These are phyloP conservation scores for Xylaria arbuscula DNA, from an alignment of 2,329 filamentous ascomycete genomes.

Conservation along the genomic window DNA sequence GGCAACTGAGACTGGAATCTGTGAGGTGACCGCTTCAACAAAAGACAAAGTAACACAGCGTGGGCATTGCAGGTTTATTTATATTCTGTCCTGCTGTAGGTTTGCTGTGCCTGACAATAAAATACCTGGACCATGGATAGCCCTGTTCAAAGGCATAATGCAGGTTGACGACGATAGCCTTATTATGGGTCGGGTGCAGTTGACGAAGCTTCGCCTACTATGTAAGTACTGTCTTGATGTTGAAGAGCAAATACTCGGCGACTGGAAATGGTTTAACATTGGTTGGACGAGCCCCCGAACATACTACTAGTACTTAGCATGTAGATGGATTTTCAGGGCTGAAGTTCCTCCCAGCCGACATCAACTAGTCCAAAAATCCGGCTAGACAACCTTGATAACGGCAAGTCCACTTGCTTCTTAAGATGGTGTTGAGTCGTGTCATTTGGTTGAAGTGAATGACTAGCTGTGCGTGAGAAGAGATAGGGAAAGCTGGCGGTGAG, in stretches of 20 bases:
- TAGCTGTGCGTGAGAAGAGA: not conserved
- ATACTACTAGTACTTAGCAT: not conserved
- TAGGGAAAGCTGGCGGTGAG: conserved; percentile 14
- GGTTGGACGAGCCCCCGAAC: conserved; percentile 5
- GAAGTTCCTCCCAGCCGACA: conserved; percentile 22
- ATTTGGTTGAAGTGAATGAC: conserved; percentile 16
- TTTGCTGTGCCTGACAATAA: conserved; percentile 2
- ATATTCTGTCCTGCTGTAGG: conserved; percentile 1
- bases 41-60: not conserved
- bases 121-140: not conserved
- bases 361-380: conserved; percentile 15
- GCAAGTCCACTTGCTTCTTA: conserved; percentile 11
- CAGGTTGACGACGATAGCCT: conserved; percentile 13
- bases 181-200: not conserved
- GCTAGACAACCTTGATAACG: conserved; percentile 9
- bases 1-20: not conserved
- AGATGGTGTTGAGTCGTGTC: conserved; percentile 24
- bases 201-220: not conserved
- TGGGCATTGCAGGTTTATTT: not conserved
- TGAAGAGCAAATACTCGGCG: conserved; percentile 7
- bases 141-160: conserved; percentile 9
- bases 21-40: conserved; percentile 1
- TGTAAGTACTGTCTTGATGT: no score
- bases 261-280: not conserved
- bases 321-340: conserved; percentile 30